Conservation (phyloP, 768 basidiomycete genomes). For the Harrya chromipes region DNA sequence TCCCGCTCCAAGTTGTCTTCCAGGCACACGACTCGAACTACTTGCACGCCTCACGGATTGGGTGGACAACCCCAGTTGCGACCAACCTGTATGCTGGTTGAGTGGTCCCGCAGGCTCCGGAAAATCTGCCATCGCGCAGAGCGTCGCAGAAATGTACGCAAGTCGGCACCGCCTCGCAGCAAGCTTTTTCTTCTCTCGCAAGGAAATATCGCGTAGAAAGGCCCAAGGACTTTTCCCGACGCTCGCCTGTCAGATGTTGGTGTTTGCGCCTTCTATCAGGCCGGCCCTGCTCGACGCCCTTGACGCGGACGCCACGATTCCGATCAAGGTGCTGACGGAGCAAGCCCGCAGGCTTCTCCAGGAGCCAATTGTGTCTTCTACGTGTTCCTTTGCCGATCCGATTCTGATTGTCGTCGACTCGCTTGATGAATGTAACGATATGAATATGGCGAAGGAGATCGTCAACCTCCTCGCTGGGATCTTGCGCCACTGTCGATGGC, state of each 20-base stretch:
- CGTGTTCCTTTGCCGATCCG: slow-evolving; percentile 7
- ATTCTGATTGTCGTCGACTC: slow-evolving; percentile 23
- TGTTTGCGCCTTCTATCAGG: slow-evolving; percentile 12
- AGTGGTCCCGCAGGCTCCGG: slow-evolving; percentile 22
- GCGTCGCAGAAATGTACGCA: slow-evolving; percentile 23
- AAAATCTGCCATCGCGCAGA: slow-evolving; percentile 29
- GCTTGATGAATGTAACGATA: slow-evolving; percentile 25
- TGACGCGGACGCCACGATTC: slow-evolving; percentile 18
- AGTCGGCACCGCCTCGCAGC: slow-evolving; percentile 25
- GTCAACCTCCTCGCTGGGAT: slow-evolving; percentile 20
- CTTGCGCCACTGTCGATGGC: slow-evolving; percentile 14
- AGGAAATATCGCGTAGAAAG: slow-evolving; percentile 20
- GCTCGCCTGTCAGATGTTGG: slow-evolving; percentile 31
- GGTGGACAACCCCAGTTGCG: slow-evolving; percentile 7
- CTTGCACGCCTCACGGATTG: slow-evolving; percentile 15
- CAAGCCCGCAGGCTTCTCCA: slow-evolving; percentile 24
- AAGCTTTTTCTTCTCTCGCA: slow-evolving; percentile 35
- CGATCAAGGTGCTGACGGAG: slow-evolving; percentile 21
- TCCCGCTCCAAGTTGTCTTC: slow-evolving; percentile 19
- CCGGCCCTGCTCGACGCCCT: slow-evolving; percentile 17
- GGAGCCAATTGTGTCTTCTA: slow-evolving; percentile 15
- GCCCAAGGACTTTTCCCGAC: slow-evolving; percentile 28
- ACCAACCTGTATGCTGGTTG: slow-evolving; percentile 20
- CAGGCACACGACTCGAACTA: slow-evolving; percentile 17
- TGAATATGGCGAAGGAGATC: slow-evolving; percentile 21